phyloP scores from a whole-genome alignment of 2,329 filamentous ascomycete genomes.

The Xylariaceae sp. region DNA sequence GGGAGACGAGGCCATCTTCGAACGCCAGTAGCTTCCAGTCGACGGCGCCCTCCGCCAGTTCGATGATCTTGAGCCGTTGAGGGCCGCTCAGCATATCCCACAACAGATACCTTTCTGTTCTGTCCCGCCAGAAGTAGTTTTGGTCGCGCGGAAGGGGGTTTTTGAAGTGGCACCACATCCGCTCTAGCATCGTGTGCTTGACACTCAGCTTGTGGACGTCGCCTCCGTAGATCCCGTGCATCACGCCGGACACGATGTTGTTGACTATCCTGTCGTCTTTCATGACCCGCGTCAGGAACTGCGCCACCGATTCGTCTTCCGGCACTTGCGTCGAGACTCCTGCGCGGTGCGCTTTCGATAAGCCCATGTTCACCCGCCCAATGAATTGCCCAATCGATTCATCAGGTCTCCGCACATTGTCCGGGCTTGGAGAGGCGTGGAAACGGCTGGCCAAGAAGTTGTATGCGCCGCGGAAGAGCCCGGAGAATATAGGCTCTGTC shows the following conservation, averaged over 20 bases:
- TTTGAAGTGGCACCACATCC: constrained; percentile 42
- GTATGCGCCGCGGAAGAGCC: constrained; percentile 8
- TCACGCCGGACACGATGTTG: constrained; percentile 68
- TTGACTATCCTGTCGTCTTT: constrained; percentile 54
- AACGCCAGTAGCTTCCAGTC: constrained; percentile 44
- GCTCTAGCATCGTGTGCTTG: constrained; percentile 55
- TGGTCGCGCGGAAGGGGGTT: not conserved
- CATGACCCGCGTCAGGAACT: constrained; percentile 57
- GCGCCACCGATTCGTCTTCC: constrained; percentile 67
- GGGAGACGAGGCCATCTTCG: constrained; percentile 57
- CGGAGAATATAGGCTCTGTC: constrained; percentile 30
- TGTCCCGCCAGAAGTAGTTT: constrained; percentile 11
- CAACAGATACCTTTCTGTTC: constrained; percentile 23
- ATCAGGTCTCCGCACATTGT: too few relatives aligned
- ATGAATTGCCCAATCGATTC: too few relatives aligned
- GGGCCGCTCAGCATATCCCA: constrained; percentile 26
- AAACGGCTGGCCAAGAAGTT: constrained; percentile 8
- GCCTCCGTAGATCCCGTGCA: constrained; percentile 91
- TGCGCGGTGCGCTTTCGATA: not conserved
- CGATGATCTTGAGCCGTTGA: constrained; percentile 20
- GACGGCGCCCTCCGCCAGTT: constrained; percentile 31
- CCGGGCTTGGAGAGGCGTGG: too few relatives aligned
- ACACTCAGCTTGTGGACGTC: constrained; percentile 78
- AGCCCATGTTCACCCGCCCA: too few relatives aligned
- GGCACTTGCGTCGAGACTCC: constrained; percentile 25